Base-by-base conservation (phyloP, 2,329 filamentous ascomycete species). In the Venturiaceae sp. region DNA sequence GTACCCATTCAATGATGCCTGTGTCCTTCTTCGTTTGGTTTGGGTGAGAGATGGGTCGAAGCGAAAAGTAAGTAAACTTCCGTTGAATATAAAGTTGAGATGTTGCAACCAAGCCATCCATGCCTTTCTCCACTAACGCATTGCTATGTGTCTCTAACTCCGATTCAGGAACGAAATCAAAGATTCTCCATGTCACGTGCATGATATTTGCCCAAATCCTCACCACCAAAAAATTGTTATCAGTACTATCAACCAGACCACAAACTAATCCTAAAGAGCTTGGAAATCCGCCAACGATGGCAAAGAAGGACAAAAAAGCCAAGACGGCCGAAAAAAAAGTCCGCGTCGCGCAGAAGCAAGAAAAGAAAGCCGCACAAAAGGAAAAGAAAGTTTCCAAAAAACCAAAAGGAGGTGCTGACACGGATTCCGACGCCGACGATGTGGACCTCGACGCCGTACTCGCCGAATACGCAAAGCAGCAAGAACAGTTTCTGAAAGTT, bases 401-500 rank as follows among this genome's bases (percentile, higher is more conserved):
- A 71, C 77, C 79, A 14, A 83, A 88, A 64, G 85, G 70, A 41
- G 65, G 68, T 33, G 16, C 28, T 53, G 71, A 80, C 59, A 87
- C 87, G 30, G 92, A 92, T 71, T 92, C 89, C 68, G 92, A 96
- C 70, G 89, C 82, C 53, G 92, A 97, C 71, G 92, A 96, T 66
- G 85, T 94, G 14, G 94, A 97, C 72, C 82, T 99, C 37, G 94
- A 99, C 69, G 86, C 87, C 50, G 92, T 99, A 47, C 84, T 99
- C 30, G 92, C 92, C 50, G 90, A 95, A 71, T 97, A 95, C 74
- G 88, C 88, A 64, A 89, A 88, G 69, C 87, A 81, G 73, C 94
- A 99, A 76, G 92, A 95, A 68, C 88, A 89, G 67, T 96, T 95
- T 69, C 83, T 94, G 66, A 96, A 96, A 74, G 84, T 99, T 66